Evolutionary conservation across 305 asterid genomes (phyloP), one percentile per base, ranked within the genome.

Genomic region (Fraxinus baroniana): DNA sequence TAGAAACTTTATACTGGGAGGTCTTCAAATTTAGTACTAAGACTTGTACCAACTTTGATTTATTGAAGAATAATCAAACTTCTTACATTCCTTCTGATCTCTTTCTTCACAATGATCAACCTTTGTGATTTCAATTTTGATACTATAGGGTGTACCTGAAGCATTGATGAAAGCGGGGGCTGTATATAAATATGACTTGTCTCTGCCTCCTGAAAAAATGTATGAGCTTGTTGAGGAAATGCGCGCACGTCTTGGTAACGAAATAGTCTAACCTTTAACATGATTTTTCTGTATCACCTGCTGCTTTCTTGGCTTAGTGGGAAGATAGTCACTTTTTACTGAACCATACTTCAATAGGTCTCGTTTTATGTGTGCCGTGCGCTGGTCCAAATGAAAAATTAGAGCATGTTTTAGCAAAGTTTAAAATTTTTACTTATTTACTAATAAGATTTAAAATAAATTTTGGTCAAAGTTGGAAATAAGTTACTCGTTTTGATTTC

Each of bases 81-180:
- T 68, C 13, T 37, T 3, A 71, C 39, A 80, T 49, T 8, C 46
- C 5, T 32, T 41, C 71, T 22, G 15, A 10, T 7, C 32, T 20
- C 71, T 62, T 60, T 79, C 22, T 33, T 78, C 17, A 36, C 57
- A 74, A 49, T 57, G 78, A 74, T 57, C 26, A 18, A 68, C 71
- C 62, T 80, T 28, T 24, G 35, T 82, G 84, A 85, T 33, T 37
- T 39, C n/a, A 64, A 60, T 83, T 79, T 81, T 74, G 75, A 84
- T 87, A 85, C 77, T 80, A 77, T 89, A 95, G 98, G 99, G 99
- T 79, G 60, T 96, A 80, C 88, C 99, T 76, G 99, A 96, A 91
- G 99, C 99, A 83, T 84, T 96, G 87, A 88, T 93, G 98, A 96
- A 93, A 89, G 98, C 94, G 12, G 99, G 99, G 78, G 98, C 97